Evolutionary conservation across 2,329 filamentous ascomycete genomes (phyloP), one percentile per base, ranked within the genome.

Genomic region (Hypoxylon sp.): DNA sequence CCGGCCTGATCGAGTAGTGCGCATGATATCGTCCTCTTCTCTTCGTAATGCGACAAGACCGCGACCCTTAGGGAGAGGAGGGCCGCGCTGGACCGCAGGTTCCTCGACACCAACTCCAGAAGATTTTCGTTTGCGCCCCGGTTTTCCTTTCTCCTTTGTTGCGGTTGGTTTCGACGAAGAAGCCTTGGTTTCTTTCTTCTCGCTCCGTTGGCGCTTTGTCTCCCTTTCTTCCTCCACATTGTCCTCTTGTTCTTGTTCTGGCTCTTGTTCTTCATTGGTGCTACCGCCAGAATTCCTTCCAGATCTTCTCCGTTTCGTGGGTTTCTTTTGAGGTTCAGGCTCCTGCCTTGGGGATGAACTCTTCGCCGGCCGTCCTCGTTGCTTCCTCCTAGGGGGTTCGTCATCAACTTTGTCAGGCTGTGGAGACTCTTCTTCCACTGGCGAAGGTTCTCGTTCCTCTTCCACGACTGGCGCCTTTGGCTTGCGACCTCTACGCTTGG

Each of bases 1-100:
- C 63, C 96, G 89, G 1, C 94, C 95, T 11, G 91, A 95, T 60
- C 94, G 90, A 56, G 91, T 92, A 49, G 85, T 87, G 31, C 84
- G 84, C 69, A 88, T 83, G 27, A 81, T 83, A 59, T 89, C 85
- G 0, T 82, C 79, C 7, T 83, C 83, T 66, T 84, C 82, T 33
- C 82, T 82, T 46, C 85, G 84, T 58, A 84, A 77, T 56, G 86
- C 87, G 25, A 88, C 83, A 10, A 89, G 81, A 1, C 87, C 86
- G 20, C 86, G 85, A 42, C 83, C 80, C 73, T 84, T 87, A 57
- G 87, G 87, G 57, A 89, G 80, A 0, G 87, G 87, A 1, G 87
- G 87, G 0, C 85, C 85, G 7, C 84, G 85, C 40, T 87, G 85
- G 8, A 88, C 79, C 2, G 76, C 76, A 1, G 84, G 84, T 25